These are phyloP conservation scores for Bathelium albidoporum DNA, from an alignment of 495 filamentous ascomycete genomes.

Conservation along the genomic window DNA sequence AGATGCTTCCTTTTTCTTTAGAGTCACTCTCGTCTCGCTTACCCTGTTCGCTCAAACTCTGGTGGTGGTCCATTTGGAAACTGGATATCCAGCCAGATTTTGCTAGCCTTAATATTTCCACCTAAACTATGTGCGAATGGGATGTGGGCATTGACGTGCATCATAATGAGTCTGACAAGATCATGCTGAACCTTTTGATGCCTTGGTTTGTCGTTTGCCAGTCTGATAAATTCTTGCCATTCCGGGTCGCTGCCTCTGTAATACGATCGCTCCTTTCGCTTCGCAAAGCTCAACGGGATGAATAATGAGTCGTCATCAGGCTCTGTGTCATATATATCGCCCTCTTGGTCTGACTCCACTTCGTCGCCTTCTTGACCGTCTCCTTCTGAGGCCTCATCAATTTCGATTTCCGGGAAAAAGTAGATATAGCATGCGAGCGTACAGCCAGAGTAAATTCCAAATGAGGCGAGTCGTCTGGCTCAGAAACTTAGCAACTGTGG, in stretches of 20 bases:
- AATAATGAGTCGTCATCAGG: slow-evolving; percentile 40
- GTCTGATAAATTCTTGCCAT: slow-evolving; percentile 54
- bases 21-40: slow-evolving; percentile 19
- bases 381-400: slow-evolving; percentile 15
- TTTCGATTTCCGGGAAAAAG: slow-evolving; percentile 16
- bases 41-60: slow-evolving; percentile 52
- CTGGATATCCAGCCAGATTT: slow-evolving; percentile 49
- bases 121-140: slow-evolving; percentile 37
- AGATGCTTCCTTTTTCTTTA: not conserved
- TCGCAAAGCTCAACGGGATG: slow-evolving; percentile 52
- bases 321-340: slow-evolving; percentile 21
- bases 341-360: slow-evolving; percentile 13
- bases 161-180: slow-evolving; percentile 38
- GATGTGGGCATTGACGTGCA: slow-evolving; percentile 13
- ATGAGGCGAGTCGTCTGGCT: slow-evolving; percentile 3
- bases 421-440: slow-evolving; percentile 12
- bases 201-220: slow-evolving; percentile 43
- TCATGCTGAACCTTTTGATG: slow-evolving; percentile 42
- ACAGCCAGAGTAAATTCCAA: slow-evolving; percentile 12
- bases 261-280: slow-evolving; percentile 36
- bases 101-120: slow-evolving; percentile 36
- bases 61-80: slow-evolving; percentile 51
- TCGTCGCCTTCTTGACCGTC: slow-evolving; percentile 11
- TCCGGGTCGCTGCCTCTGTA: slow-evolving; percentile 60
- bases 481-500: not conserved